These are phyloP conservation scores for Turritis glabra DNA, from an alignment of 345 rosid species.

Conservation along the genomic window DNA sequence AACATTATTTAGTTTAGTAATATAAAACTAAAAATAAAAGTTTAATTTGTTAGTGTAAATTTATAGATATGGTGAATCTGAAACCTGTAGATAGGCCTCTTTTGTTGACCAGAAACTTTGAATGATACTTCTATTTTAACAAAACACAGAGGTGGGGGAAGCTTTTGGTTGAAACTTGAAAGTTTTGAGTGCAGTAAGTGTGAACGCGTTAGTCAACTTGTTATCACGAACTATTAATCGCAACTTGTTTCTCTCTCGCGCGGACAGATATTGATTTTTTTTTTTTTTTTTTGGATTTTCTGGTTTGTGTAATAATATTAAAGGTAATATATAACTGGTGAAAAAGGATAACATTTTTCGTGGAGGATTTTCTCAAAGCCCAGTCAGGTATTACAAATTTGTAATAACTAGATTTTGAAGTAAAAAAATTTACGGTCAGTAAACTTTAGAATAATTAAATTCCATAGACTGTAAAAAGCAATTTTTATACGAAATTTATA, in stretches of 20 bases:
- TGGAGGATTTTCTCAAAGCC: neutral
- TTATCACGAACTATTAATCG: neutral
- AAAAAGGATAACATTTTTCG: neutral
- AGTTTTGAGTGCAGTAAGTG: neutral
- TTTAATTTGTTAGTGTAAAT: neutral
- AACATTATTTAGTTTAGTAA: conserved; percentile 1
- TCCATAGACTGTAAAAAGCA: too few species aligned
- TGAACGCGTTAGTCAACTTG: conserved; percentile 29
- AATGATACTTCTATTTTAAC: neutral
- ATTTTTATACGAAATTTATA: too few species aligned
- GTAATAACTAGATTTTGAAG: neutral
- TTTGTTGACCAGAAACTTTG: conserved; percentile 27
- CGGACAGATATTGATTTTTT: too few species aligned
- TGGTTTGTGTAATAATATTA: neutral
- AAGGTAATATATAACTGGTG: neutral
- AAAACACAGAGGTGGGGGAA: neutral
- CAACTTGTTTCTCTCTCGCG: neutral
- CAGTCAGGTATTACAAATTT: neutral
- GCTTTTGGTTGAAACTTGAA: neutral
- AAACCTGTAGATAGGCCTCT: conserved; percentile 13
- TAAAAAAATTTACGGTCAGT: too few species aligned
- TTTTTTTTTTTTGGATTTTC: too few species aligned
- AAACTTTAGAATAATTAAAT: too few species aligned
- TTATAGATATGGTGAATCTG: conserved; percentile 1
- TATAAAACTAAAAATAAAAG: neutral